Base-by-base conservation (phyloP, 2,329 filamentous ascomycete species). In the Elsinoe ampelina region DNA sequence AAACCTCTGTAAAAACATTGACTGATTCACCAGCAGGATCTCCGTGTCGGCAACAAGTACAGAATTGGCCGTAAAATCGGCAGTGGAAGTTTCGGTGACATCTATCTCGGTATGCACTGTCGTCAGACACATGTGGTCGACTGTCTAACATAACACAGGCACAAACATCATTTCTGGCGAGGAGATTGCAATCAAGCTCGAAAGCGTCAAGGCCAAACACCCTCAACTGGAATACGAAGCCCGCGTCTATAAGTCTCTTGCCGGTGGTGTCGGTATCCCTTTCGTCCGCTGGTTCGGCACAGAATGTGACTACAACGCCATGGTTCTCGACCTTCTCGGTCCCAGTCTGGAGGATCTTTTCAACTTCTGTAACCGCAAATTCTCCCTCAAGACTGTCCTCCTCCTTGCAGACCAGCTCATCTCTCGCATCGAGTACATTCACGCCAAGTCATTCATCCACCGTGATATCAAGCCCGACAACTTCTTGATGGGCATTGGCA, bases 321-420 rank as follows among this genome's bases (percentile, higher is more conserved):
- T 98, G 93, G 93, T 98, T 54, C 84, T 97, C 63, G 93, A 98
- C 70, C 85, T 98, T 22, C 87, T 98, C 58, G 93, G 93, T 38
- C 93, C 93, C 64, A 93, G 87, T 68, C 77, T 98, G 74, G 93
- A 98, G 76, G 93, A 98, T 71, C 82, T 98, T 34, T 98, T 98
- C 88, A 97, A 98, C 83, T 97, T 97, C 75, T 98, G 93, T 84
- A 97, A 97, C 84, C 87, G 93, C 74, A 97, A 97, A 74, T 98
- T 97, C 79, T 96, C 93, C 11, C 78, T 98, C 65, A 98, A 98
- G 86, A 98, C 93, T 1, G 93, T 98, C 26, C 81, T 98, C 42
- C 83, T 98, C 22, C 83, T 98, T 51, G 93, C 93, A 70, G 93
- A 98, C 68, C 93, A 98, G 78, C 85, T 96, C 73, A 97, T 98